phyloP scores from a whole-genome alignment of 768 basidiomycete genomes.

The Dioszegia crocea region DNA sequence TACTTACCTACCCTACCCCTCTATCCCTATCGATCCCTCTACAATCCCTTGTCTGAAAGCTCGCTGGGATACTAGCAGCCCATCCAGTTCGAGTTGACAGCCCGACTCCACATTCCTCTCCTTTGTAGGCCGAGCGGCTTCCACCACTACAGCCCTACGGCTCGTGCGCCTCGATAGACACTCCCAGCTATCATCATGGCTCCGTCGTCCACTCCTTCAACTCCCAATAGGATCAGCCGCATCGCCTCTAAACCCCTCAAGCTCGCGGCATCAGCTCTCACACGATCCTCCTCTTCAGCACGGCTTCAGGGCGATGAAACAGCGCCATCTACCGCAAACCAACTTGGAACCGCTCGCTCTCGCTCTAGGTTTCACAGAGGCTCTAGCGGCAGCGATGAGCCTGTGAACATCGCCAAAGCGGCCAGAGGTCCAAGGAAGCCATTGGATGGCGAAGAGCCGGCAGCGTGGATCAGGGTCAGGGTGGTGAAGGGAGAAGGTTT shows the following conservation, averaged over 20 bases:
- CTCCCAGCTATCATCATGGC: slow-evolving; percentile 12
- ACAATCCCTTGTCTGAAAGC: no score
- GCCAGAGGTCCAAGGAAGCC: slow-evolving; percentile 42
- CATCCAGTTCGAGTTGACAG: no score
- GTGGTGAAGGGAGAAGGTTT: slow-evolving; percentile 44
- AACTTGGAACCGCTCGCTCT: not conserved
- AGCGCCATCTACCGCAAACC: not conserved
- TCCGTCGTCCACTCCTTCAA: not conserved
- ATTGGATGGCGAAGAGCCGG: slow-evolving; percentile 45
- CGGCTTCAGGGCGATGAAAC: not conserved
- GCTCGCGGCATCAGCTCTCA: slow-evolving; percentile 36
- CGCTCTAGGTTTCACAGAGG: not conserved
- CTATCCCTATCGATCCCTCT: no score
- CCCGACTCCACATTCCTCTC: no score
- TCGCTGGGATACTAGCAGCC: no score
- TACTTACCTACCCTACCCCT: no score
- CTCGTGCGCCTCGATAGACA: not conserved
- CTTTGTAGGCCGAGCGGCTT: no score
- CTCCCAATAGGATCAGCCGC: slow-evolving; percentile 6
- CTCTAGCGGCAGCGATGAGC: slow-evolving; percentile 1
- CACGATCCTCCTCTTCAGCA: slow-evolving; percentile 8
- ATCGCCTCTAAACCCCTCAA: slow-evolving; percentile 44
- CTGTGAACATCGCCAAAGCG: slow-evolving; percentile 29
- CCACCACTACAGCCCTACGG: not conserved
- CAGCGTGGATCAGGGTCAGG: slow-evolving; percentile 41